These are phyloP conservation scores for Drechslera avenae DNA, from an alignment of 2,329 filamentous ascomycete genomes.

Conservation along the genomic window DNA sequence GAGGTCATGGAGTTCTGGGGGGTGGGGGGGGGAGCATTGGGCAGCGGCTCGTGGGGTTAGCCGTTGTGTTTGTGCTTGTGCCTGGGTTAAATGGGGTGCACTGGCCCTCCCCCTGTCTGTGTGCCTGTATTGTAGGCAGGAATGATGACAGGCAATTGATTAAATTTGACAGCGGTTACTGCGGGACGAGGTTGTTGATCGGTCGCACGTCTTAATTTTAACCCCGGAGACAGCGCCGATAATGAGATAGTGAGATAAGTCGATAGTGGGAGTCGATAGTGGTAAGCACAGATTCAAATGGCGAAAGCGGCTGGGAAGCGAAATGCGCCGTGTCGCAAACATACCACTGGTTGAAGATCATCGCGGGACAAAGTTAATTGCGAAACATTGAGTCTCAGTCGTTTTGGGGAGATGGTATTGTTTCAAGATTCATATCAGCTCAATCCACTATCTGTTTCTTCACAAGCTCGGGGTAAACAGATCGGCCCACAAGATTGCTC, in stretches of 20 bases:
- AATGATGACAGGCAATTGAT: neutral
- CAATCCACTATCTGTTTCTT: slow-evolving; percentile 20
- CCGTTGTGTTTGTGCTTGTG: neutral
- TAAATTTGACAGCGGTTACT: neutral
- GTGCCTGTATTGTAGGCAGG: neutral
- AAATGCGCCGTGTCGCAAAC: slow-evolving; percentile 5
- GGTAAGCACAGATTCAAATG: neutral
- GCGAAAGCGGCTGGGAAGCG: neutral
- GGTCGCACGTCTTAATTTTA: slow-evolving; percentile 1
- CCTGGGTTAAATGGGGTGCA: neutral
- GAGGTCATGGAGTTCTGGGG: too few relatives aligned
- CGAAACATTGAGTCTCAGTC: slow-evolving; percentile 6
- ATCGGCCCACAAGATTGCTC: slow-evolving; percentile 17
- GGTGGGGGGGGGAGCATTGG: neutral
- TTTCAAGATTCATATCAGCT: slow-evolving; percentile 10
- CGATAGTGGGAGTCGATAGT: neutral
- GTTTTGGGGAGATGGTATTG: slow-evolving; percentile 21
- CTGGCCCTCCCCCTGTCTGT: neutral
- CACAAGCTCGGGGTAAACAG: slow-evolving; percentile 12
- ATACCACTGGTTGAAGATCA: neutral
- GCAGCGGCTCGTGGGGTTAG: slow-evolving; percentile 2
- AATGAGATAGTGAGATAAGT: neutral
- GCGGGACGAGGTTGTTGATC: neutral
- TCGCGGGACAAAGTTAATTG: neutral
- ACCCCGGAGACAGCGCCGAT: neutral